Conservation (phyloP, 768 basidiomycete species). For the Kwoniella sp. region DNA sequence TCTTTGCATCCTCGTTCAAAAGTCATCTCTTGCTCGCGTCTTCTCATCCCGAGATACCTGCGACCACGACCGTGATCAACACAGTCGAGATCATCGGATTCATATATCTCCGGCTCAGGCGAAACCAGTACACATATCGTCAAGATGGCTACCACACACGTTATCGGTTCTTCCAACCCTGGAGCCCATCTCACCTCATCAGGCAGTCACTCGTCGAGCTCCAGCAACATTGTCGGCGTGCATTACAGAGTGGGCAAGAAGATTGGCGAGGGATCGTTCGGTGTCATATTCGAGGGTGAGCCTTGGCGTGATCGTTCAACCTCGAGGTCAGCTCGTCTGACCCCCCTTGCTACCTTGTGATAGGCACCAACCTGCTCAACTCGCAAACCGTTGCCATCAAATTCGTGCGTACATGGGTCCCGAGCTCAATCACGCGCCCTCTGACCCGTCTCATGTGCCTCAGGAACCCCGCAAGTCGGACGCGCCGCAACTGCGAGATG, state of each 20-base stretch:
- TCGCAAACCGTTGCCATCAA: slow-evolving; percentile 99
- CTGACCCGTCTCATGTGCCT: background rate
- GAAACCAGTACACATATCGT: no score
- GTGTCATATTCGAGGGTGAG: slow-evolving; percentile 92
- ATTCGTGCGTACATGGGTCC: slow-evolving; percentile 90
- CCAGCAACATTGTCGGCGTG: slow-evolving; percentile 69
- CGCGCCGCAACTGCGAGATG: slow-evolving; percentile 94
- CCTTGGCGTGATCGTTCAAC: no score
- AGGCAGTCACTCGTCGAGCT: slow-evolving; percentile 42
- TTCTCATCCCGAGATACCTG: background rate
- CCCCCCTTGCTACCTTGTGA: no score
- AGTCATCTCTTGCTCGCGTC: background rate
- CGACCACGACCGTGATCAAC: no score
- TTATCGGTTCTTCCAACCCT: slow-evolving; percentile 45
- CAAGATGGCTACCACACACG: slow-evolving; percentile 46
- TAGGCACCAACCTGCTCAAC: slow-evolving; percentile 96
- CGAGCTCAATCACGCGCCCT: background rate
- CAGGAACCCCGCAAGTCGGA: slow-evolving; percentile 79
- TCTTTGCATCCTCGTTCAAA: background rate
- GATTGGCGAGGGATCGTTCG: slow-evolving; percentile 95
- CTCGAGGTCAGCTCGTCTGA: no score
- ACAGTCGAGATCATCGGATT: background rate
- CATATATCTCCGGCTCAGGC: background rate
- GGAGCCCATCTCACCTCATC: slow-evolving; percentile 35
- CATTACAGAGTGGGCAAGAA: slow-evolving; percentile 98